A percentile compares a stretch with the other conserved stretches of the same genome.
Conservation (phyloP, 441 rosid genomes). For the Jatropha podagrica region DNA sequence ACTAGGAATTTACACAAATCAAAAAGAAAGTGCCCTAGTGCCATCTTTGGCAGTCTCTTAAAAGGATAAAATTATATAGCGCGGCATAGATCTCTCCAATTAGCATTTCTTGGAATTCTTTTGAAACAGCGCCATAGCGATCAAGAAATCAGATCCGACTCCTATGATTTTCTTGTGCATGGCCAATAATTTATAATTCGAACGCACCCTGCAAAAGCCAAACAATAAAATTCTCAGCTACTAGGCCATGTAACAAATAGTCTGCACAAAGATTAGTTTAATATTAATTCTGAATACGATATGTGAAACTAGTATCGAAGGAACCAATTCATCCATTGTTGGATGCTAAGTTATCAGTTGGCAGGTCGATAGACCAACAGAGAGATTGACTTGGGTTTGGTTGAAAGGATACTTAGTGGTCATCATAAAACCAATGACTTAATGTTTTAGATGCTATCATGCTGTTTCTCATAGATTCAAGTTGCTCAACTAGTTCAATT, state of each 20-base stretch:
- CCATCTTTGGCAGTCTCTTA: background rate
- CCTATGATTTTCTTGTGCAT: background rate
- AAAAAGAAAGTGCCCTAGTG: background rate
- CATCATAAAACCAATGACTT: too few relatives aligned
- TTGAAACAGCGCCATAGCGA: background rate
- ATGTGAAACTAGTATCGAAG: background rate
- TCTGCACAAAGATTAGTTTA: background rate
- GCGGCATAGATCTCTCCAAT: background rate
- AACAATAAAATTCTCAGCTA: conserved; percentile 1
- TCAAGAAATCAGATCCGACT: background rate
- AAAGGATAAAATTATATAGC: background rate
- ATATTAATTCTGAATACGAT: background rate
- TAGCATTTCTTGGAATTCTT: background rate
- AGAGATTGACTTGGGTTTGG: background rate
- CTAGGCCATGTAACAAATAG: background rate
- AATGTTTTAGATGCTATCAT: too few relatives aligned
- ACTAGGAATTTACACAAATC: background rate
- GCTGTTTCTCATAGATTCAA: background rate
- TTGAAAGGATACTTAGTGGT: background rate
- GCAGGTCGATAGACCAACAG: background rate
- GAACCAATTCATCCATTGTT: background rate
- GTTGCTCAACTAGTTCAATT: background rate
- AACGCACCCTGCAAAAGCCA: conserved; percentile 2
- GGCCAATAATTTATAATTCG: background rate
- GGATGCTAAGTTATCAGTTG: background rate